These are phyloP conservation scores for Starmerella bombicola DNA, from an alignment of 805 yeast species.

Conservation along the genomic window DNA sequence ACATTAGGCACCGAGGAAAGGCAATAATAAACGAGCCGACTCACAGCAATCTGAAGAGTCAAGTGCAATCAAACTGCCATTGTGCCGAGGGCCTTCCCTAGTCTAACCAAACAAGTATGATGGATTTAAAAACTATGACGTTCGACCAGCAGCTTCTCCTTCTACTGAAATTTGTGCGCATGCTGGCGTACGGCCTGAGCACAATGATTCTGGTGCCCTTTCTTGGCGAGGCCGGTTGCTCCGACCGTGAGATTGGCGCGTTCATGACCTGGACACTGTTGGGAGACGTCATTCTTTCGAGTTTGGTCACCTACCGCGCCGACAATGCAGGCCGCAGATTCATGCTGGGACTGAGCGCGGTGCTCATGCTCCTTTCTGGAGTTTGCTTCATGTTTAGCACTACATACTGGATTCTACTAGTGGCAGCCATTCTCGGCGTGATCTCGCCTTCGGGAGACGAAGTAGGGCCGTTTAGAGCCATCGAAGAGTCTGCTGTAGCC, in stretches of 20 bases:
- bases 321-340: conserved; percentile 54
- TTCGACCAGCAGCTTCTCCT: conserved; percentile 59
- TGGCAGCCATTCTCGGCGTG: conserved; percentile 72
- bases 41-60: too few relatives aligned
- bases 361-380: conserved; percentile 61
- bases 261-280: conserved; percentile 72
- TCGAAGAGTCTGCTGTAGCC: conserved; percentile 74
- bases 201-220: conserved; percentile 66
- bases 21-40: too few relatives aligned
- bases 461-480: conserved; percentile 78
- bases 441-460: conserved; percentile 84
- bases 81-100: too few relatives aligned
- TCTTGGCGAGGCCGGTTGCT: conserved; percentile 41
- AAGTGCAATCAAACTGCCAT: too few relatives aligned
- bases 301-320: conserved; percentile 63
- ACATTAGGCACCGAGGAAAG: too few relatives aligned
- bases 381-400: conserved; percentile 45
- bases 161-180: conserved; percentile 54
- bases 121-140: too few relatives aligned
- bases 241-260: conserved; percentile 51
- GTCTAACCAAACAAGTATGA: too few relatives aligned
- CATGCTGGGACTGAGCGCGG: conserved; percentile 50
- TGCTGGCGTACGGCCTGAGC: conserved; percentile 65
- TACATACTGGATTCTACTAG: conserved; percentile 42
- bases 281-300: conserved; percentile 68